Evolutionary conservation across 164 flowering plant species (phyloP), one percentile per base, ranked within the genome.

Genomic region (Piper betle): DNA sequence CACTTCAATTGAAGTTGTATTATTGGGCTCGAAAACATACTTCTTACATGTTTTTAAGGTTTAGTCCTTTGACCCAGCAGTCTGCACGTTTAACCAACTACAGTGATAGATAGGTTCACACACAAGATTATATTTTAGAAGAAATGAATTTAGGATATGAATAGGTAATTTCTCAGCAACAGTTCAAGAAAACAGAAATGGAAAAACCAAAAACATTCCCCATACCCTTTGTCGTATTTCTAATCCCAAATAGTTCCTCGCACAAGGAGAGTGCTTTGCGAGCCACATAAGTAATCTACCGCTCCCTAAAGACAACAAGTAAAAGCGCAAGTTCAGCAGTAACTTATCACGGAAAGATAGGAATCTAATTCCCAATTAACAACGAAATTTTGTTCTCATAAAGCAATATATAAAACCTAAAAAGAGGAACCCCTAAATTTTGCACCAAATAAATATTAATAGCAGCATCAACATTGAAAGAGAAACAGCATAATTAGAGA

Each of bases 241-340:
- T 65, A 93, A 68, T 40, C 98, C 98, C 82, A 93, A 73, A 79
- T 81, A 86, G 72, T 93, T 93, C 70, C 72, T 71, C 38, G 77
- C 70, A 57, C 63, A 74, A 40, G 76, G 75, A 66, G 78, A 78
- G 66, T 68, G 68, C 72, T 83, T 89, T 13, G 98, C 98, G 57
- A 79, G 97, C 97, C 97, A 93, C 43, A 93, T 38, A 54, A 93
- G 87, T 80, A 93, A 93, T 77, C 98, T 84, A 64, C 98, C 98
- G 74, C 98, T 93, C 52, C 98, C 98, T 93, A 88, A 55, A 42
- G 74, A 64, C 39, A 54, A 58, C 53, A 7, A 54, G 53, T 39
- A 53, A 64, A 16, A 75, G 68, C 52, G 20, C 17, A 53, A 16
- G 55, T 25, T 56, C 37, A 55, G 64, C 37, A 64, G 53, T 60